Evolutionary conservation across 331 rosid species (phyloP), one percentile per base, ranked within the genome.

Genomic region (Rosa hybrid): DNA sequence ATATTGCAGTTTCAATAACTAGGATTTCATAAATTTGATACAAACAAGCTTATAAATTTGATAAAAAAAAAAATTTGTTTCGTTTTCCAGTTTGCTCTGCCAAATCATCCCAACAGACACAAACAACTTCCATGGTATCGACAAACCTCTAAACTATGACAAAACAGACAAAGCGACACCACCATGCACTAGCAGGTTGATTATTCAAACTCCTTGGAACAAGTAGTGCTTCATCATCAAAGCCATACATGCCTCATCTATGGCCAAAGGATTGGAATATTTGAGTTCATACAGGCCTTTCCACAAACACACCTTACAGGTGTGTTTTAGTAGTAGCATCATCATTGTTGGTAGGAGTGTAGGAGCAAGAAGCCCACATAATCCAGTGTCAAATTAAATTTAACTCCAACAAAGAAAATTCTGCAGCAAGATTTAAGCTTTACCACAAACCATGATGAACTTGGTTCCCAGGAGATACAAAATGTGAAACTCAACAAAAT

Each of bases 271-370:
- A 34, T 34, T 34, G 38, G 38, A 34, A 3, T 34, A 34, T 34
- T 34, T 34, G 38, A 34, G 38, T 65, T 48, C 84, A 54, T 0
- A 1, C 1, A 42, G 84, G 76, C 27, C 46, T 78, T 84, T 20
- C 34, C 51, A 71, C 89, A 77, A 86, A 79, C 86, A 86, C 81
- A n/a, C n/a, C n/a, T n/a, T n/a, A n/a, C n/a, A 38, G 78, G 70
- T 30, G 53, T 51, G 67, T 67, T 21, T 63, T 54, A 34, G 50
- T 48, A 72, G 50, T 60, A 62, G 73, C 42, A 77, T 38, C 11
- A 20, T 23, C 11, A 20, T 23, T 12, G 17, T 38, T 60, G 50
- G 51, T 3, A 71, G 14, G 3, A 17, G 8, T 7, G 10, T 45
- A 60, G 25, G 48, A 83, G 7, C 63, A 27, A 56, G 12, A 8